Evolutionary conservation across 495 filamentous ascomycete species (phyloP).

Genomic region (Aspergillus wentii): DNA sequence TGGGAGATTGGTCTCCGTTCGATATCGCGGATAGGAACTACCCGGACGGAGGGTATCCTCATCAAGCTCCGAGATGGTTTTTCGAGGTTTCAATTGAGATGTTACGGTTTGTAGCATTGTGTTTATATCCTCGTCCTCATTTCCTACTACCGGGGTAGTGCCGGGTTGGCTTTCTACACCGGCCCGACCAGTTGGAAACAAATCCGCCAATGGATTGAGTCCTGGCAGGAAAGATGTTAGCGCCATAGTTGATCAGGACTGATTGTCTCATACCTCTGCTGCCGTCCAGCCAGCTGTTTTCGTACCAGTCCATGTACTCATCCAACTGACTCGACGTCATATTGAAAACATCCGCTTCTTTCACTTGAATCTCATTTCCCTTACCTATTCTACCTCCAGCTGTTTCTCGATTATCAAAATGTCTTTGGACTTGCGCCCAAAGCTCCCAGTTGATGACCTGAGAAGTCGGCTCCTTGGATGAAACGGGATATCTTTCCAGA

Average conservation of each 20-base stretch:
- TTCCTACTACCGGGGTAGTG: constrained; percentile 3
- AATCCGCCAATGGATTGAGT: constrained; percentile 37
- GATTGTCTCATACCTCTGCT: constrained; percentile 15
- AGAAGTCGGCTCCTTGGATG: constrained; percentile 53
- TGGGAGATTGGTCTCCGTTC: constrained; percentile 51
- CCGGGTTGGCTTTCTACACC: constrained; percentile 10
- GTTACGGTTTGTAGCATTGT: constrained; percentile 35
- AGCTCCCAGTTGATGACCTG: constrained; percentile 63
- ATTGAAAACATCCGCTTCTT: constrained; percentile 60
- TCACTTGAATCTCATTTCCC: constrained; percentile 46
- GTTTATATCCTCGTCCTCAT: constrained; percentile 23
- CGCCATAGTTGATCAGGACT: background rate
- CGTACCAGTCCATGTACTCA: constrained; percentile 86
- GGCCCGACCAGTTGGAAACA: constrained; percentile 44
- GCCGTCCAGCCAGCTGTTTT: constrained; percentile 61
- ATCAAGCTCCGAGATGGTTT: constrained; percentile 24
- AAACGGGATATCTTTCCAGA: constrained; percentile 49
- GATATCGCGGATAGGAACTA: constrained; percentile 53
- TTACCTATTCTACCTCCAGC: constrained; percentile 23
- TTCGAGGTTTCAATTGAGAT: constrained; percentile 23
- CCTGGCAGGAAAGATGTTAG: constrained; percentile 1
- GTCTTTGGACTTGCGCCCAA: constrained; percentile 58
- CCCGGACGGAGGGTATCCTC: constrained; percentile 41
- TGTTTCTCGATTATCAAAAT: constrained; percentile 26
- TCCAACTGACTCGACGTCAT: constrained; percentile 69